Base-by-base conservation (phyloP, 768 basidiomycete species). In the Suillus clintonianus region DNA sequence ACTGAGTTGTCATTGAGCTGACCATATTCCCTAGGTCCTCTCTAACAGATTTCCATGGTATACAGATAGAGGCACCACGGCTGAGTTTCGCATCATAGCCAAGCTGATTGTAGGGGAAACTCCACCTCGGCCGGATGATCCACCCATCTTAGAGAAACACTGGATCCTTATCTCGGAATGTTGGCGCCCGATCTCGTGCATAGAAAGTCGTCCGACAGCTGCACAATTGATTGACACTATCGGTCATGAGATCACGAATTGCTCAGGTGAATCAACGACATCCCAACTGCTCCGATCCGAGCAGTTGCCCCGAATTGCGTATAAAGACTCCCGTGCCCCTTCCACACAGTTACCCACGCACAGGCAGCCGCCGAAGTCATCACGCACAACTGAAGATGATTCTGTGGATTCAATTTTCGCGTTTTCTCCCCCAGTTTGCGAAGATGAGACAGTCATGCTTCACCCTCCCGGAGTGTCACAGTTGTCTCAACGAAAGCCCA, bases 1-100 rank as follows among this genome's bases (percentile, higher is more conserved):
- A 69, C 73, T 80, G n/a, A 77, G 79, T 45, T 14, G 56, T 39
- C 56, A 9, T 30, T n/a, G 6, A 58, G 8, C 17, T 22, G 14
- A 39, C 13, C 13, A 53, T 53, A 30, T 30, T 11, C 11, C 19
- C 19, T 30, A 32, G 51, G 19, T 53, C 51, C 51, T 53, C 27
- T 53, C 51, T 53, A 53, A 53, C 11, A 32, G 17, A 53, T 32
- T 53, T n/a, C 51, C 51, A 11, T 53, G 51, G 51, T 53, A 53
- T 11, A 53, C 51, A 53, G 17, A n/a, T 11, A 53, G 10, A 19
- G 51, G 51, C 30, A 30, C 11, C 30, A 53, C 8, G 30, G 51
- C 51, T 19, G 51, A 53, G 32, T 53, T 19, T 32, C 51, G 51
- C 30, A 53, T 53, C 30, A 53, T 53, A 53, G 30, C 30, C 10